phyloP scores from a whole-genome alignment of 2,329 filamentous ascomycete species.

The Phaeosphaeria sp. region DNA sequence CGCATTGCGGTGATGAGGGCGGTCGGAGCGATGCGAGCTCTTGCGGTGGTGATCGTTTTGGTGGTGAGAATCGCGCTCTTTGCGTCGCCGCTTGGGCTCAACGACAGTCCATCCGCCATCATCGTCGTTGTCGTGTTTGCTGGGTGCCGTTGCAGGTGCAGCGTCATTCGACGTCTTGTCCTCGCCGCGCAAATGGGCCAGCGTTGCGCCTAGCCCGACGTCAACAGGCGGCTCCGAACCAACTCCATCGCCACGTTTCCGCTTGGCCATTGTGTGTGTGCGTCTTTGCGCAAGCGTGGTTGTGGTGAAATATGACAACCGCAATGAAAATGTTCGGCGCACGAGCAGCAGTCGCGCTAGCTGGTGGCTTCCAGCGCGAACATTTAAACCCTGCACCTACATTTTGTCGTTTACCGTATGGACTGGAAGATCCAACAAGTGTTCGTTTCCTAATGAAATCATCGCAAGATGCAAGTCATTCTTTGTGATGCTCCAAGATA shows the following conservation, averaged over 20 bases:
- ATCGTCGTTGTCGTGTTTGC: slow-evolving; percentile 16
- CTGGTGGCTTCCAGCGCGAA: neutral
- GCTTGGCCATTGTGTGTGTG: slow-evolving; percentile 34
- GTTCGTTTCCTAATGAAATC: too few relatives aligned
- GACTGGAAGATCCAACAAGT: too few relatives aligned
- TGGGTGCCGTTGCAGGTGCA: neutral
- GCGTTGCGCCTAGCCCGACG: slow-evolving; percentile 38
- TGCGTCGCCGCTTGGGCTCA: slow-evolving; percentile 33
- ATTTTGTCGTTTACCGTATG: too few relatives aligned
- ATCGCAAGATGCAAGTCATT: too few relatives aligned
- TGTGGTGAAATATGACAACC: neutral
- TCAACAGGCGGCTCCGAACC: slow-evolving; percentile 20
- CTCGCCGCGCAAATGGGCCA: slow-evolving; percentile 34
- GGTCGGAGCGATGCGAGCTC: slow-evolving; percentile 9
- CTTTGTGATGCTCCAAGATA: too few relatives aligned
- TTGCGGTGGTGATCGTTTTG: slow-evolving; percentile 5
- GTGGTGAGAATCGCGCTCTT: slow-evolving; percentile 14
- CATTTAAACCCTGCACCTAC: neutral
- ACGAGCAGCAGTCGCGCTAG: neutral
- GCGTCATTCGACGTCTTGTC: slow-evolving; percentile 11
- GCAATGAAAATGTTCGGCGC: neutral
- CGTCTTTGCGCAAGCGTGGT: neutral
- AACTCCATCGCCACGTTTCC: slow-evolving; percentile 33
- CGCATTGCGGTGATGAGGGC: slow-evolving; percentile 6
- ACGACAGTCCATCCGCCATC: slow-evolving; percentile 39